phyloP scores from a whole-genome alignment of 1,284 basidiomycete species.

The Ganoderma boninense region DNA sequence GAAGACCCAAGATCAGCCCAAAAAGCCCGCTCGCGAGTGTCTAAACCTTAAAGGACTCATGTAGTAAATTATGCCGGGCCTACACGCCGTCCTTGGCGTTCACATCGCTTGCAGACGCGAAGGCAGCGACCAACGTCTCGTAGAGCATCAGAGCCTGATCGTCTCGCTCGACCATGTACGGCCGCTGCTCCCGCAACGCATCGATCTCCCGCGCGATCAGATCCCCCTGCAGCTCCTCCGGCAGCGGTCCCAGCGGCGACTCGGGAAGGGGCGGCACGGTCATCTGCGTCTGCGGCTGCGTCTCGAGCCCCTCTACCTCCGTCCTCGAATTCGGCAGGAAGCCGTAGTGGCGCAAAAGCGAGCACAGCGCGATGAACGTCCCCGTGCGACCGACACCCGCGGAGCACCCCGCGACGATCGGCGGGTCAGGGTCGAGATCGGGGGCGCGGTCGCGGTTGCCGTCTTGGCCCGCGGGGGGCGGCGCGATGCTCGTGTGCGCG shows the following conservation, averaged over 20 bases:
- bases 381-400: slow-evolving; percentile 94
- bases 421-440: slow-evolving; percentile 60
- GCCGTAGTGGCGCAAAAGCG: slow-evolving; percentile 67
- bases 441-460: slow-evolving; percentile 40
- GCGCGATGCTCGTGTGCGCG: slow-evolving; percentile 20
- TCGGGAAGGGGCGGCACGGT: slow-evolving; percentile 40
- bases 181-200: slow-evolving; percentile 79
- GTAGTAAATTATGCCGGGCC: background rate
- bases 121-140: slow-evolving; percentile 58
- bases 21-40: background rate
- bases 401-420: slow-evolving; percentile 85
- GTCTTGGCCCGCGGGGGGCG: slow-evolving; percentile 24
- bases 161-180: slow-evolving; percentile 80
- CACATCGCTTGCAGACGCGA: slow-evolving; percentile 19
- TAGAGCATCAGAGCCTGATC: slow-evolving; percentile 78
- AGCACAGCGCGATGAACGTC: slow-evolving; percentile 83
- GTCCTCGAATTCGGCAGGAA: slow-evolving; percentile 48
- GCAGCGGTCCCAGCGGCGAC: slow-evolving; percentile 66
- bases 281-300: slow-evolving; percentile 18
- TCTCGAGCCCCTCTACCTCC: slow-evolving; percentile 22
- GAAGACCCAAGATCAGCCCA: background rate
- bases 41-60: background rate
- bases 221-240: slow-evolving; percentile 59
- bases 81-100: background rate
- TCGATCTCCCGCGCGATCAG: slow-evolving; percentile 79